Evolutionary conservation across 2,329 filamentous ascomycete species (phyloP), one percentile per base, ranked within the genome.

Genomic region (Grosmannia serpens): DNA sequence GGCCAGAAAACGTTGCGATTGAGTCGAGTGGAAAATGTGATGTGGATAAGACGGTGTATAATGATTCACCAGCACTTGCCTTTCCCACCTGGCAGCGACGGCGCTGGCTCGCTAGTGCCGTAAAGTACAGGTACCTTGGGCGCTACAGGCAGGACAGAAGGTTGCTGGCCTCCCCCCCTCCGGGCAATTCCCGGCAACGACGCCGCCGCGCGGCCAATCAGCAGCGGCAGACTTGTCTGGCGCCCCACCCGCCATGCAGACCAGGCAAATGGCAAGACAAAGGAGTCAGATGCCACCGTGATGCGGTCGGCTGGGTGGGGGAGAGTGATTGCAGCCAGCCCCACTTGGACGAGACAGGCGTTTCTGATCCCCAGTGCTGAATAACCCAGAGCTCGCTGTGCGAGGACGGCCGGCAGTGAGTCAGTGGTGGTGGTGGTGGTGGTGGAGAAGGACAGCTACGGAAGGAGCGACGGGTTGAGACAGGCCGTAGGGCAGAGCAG

Each of bases 341-440:
- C 56, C 49, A 58, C 56, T 53, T 52, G 56, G 27, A 50, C 56
- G 49, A 53, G 49, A 58, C 49, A 58, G 35, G 9, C 33, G 33
- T 47, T 27, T 50, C 26, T 57, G 55, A 24, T 10, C 41, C 41
- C 20, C 41, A 44, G 41, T 20, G 41, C 4, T 44, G 41, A n/a
- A 44, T 44, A 6, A 20, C 38, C 38, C 20, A 20, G 15, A 6
- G 38, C 38, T 41, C 33, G 10, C 33, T 38, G 35, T 17, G 20
- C 13, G 35, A 44, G 41, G 8, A 44, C 41, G 31, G 31, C 10
- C 5, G 15, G n/a, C 20, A 41, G 35, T 38, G 41, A 57, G 29
- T 6, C 26, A 38, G 44, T 15, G n/a, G n/a, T n/a, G n/a, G n/a
- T n/a, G n/a, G n/a, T n/a, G n/a, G n/a, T n/a, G n/a, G 31, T 17